A percentile compares a stretch with the other conserved stretches of the same genome.
Conservation (phyloP, 805 yeast species). For the Lachancea meyersii region DNA sequence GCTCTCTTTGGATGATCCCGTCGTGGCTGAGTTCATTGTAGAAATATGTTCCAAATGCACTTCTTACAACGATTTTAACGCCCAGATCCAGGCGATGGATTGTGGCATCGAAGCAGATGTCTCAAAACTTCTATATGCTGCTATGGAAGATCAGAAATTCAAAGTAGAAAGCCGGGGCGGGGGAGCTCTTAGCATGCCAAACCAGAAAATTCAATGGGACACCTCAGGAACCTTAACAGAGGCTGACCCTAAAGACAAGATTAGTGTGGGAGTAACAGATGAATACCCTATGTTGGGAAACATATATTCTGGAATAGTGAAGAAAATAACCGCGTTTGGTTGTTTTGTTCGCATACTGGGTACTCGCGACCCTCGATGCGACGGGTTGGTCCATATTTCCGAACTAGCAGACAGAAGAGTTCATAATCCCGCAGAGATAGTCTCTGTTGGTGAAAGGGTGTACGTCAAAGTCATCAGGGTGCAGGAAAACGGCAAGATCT, state of each 20-base stretch:
- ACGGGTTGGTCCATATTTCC: slow-evolving; percentile 76
- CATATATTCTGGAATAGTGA: slow-evolving; percentile 57
- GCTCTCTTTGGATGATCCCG: slow-evolving; percentile 16
- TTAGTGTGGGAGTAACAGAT: slow-evolving; percentile 4
- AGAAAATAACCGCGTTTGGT: slow-evolving; percentile 61
- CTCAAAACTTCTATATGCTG: slow-evolving; percentile 11
- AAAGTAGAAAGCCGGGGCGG: not conserved
- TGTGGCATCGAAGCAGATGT: slow-evolving; percentile 18
- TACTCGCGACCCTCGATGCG: slow-evolving; percentile 29
- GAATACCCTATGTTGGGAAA: slow-evolving; percentile 34
- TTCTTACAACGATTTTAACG: slow-evolving; percentile 10
- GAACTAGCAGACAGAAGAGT: slow-evolving; percentile 48
- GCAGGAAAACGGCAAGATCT: slow-evolving; percentile 42
- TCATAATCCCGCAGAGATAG: slow-evolving; percentile 51
- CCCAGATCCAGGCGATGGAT: slow-evolving; percentile 18
- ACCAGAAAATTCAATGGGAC: slow-evolving; percentile 18
- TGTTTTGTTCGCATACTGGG: slow-evolving; percentile 61
- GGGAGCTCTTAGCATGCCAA: slow-evolving; percentile 17
- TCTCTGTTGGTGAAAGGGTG: slow-evolving; percentile 53
- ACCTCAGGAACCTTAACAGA: not conserved
- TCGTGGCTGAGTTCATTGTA: slow-evolving; percentile 22
- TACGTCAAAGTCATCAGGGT: slow-evolving; percentile 52
- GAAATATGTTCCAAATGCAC: slow-evolving; percentile 15
- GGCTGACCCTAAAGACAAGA: slow-evolving; percentile 6
- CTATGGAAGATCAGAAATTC: not conserved